Conservation (phyloP, 768 basidiomycete genomes). For the Xanthoconium purpureum region DNA sequence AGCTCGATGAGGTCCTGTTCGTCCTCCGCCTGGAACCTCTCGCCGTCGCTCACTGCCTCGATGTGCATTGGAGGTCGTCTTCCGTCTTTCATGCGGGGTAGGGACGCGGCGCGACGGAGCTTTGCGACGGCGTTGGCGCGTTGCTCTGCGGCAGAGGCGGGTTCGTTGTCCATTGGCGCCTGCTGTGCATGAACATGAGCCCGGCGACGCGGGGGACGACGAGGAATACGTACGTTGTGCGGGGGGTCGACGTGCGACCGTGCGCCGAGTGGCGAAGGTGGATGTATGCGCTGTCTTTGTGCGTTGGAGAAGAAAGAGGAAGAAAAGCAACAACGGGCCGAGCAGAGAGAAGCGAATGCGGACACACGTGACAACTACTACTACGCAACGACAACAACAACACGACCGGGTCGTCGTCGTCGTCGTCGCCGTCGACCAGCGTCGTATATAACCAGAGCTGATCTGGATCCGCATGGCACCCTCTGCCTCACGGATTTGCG, state of each 20-base stretch:
- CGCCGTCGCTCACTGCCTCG: conserved; percentile 80
- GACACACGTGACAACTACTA: conserved; percentile 16
- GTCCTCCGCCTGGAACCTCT: conserved; percentile 49
- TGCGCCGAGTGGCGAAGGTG: conserved; percentile 7
- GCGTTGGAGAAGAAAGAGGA: not conserved
- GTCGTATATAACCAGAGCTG: conserved; percentile 14
- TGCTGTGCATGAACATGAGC: not conserved
- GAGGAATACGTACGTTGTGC: conserved; percentile 4
- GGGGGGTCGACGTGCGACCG: conserved; percentile 2
- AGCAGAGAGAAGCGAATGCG: conserved; percentile 5
- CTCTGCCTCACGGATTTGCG: conserved; percentile 27
- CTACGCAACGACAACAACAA: not conserved
- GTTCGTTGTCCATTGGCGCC: conserved; percentile 35
- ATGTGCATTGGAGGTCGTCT: conserved; percentile 83
- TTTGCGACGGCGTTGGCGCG: conserved; percentile 86
- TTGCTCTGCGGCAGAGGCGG: conserved; percentile 61
- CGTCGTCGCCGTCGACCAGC: conserved; percentile 1
- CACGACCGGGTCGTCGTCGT: not conserved
- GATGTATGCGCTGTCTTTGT: conserved; percentile 13
- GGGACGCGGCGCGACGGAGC: conserved; percentile 86
- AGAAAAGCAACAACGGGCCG: conserved; percentile 7
- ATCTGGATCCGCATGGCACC: conserved; percentile 26
- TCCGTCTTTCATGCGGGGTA: conserved; percentile 90
- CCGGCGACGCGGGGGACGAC: not conserved
- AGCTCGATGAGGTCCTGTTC: conserved; percentile 14